phyloP scores from a whole-genome alignment of 2,329 filamentous ascomycete genomes.

The Aspergillus calidoustus region DNA sequence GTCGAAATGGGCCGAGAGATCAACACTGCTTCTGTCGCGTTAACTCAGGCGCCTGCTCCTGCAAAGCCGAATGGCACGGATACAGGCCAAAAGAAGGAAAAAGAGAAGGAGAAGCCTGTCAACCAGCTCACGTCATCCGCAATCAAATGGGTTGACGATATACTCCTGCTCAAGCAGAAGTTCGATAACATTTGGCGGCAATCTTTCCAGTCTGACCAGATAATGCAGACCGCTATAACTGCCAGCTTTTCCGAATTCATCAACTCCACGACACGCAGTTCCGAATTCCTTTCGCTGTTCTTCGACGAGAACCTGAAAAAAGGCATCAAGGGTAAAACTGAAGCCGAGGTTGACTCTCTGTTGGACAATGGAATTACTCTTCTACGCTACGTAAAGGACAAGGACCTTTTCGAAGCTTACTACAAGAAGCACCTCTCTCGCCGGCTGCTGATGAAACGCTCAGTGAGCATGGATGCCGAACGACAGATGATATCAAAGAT shows the following conservation, averaged over 20 bases:
- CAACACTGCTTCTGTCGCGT: slow-evolving; percentile 66
- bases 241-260: slow-evolving; percentile 92
- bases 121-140: slow-evolving; percentile 85
- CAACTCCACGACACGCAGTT: slow-evolving; percentile 81
- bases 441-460: slow-evolving; percentile 84
- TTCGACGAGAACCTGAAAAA: slow-evolving; percentile 97
- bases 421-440: slow-evolving; percentile 97
- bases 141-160: slow-evolving; percentile 93
- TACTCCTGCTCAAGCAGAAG: slow-evolving; percentile 82
- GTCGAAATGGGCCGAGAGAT: slow-evolving; percentile 81
- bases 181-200: slow-evolving; percentile 78
- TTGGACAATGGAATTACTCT: slow-evolving; percentile 89
- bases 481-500: slow-evolving; percentile 95
- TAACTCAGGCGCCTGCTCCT: slow-evolving; percentile 58
- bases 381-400: slow-evolving; percentile 85
- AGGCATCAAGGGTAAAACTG: slow-evolving; percentile 89
- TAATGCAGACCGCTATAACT: slow-evolving; percentile 79
- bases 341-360: slow-evolving; percentile 79
- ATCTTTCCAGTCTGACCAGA: slow-evolving; percentile 76
- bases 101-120: slow-evolving; percentile 58
- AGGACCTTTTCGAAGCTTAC: slow-evolving; percentile 94
- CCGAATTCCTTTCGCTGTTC: slow-evolving; percentile 93
- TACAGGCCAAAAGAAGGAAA: slow-evolving; percentile 57
- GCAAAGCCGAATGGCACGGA: slow-evolving; percentile 48
- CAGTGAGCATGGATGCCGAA: slow-evolving; percentile 88